phyloP scores from a whole-genome alignment of 2,329 filamentous ascomycete species.

The Paraphoma sp. region DNA sequence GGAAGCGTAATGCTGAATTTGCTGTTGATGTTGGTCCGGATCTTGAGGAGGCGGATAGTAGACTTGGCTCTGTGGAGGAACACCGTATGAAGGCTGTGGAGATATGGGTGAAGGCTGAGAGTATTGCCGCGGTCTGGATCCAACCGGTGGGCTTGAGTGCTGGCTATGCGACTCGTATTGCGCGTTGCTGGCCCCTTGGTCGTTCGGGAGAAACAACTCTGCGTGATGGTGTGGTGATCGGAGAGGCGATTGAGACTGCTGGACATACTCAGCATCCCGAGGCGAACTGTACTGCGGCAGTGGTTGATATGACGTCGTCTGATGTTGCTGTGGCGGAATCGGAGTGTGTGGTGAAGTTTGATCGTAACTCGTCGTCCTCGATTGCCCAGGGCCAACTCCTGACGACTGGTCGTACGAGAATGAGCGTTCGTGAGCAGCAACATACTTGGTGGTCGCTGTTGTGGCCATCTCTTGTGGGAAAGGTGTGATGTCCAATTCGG shows the following conservation, averaged over 20 bases:
- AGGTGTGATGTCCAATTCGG: constrained; percentile 39
- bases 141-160: background rate
- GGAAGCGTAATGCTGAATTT: background rate
- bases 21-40: background rate
- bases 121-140: background rate
- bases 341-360: constrained; percentile 20
- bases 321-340: background rate
- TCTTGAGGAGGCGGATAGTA: constrained; percentile 5
- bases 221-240: background rate
- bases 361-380: constrained; percentile 27
- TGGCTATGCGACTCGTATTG: background rate
- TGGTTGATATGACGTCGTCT: background rate
- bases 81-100: background rate
- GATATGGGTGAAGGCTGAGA: background rate
- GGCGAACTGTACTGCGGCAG: background rate
- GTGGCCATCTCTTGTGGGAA: constrained; percentile 39
- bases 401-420: constrained; percentile 17
- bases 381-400: constrained; percentile 20
- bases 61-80: background rate
- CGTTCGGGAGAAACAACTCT: background rate
- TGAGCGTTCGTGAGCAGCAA: constrained; percentile 32
- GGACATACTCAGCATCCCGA: background rate
- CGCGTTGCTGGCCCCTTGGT: background rate
- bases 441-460: constrained; percentile 33
- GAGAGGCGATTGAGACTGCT: background rate